Base-by-base conservation (phyloP, 768 basidiomycete species). In the Russula emetica region DNA sequence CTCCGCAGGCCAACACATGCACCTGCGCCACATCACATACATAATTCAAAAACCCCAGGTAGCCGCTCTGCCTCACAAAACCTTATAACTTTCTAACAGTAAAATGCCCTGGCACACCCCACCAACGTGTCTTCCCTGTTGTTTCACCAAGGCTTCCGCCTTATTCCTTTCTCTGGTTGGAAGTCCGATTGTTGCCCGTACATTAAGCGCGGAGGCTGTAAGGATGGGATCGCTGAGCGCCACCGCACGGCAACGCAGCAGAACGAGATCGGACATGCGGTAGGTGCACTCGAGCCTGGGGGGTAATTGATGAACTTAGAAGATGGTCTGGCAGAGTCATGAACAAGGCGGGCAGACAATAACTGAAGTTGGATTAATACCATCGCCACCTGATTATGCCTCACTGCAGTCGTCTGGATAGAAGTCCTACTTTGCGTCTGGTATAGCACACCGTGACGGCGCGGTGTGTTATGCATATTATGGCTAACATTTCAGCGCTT, bases 171-270 rank as follows among this genome's bases (percentile, higher is more conserved):
- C n/a, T 13, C 52, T 11, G 7, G 5, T 28, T 26, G 20, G 20
- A 5, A 20, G 42, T 47, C n/a, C 20, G 18, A 10, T 7, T 10
- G 7, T 28, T 14, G 8, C 50, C 16, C 16, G 7, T 51, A 49
- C 14, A 28, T 49, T 26, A 28, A 52, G 50, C 38, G 58, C 50
- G 1, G 20, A 30, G n/a, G 38, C 42, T 61, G 60, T 61, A 61
- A 42, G 52, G 30, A 4, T 54, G 34, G 34, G 13, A 10, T 3
- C 42, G 2, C 10, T 18, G 18, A 11, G 24, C 30, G 28, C 36
- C 2, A 24, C 30, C n/a, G 8, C 30, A 14, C 13, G 30, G 2
- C n/a, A 36, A 3, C 22, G 4, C 22, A 18, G 32, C 44, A 8
- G 22, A 13, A 20, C 14, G 24, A 5, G 45, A 50, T 51, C 49